Conservation (phyloP, 1,284 basidiomycete species). For the Cutaneotrichosporon dermatis region DNA sequence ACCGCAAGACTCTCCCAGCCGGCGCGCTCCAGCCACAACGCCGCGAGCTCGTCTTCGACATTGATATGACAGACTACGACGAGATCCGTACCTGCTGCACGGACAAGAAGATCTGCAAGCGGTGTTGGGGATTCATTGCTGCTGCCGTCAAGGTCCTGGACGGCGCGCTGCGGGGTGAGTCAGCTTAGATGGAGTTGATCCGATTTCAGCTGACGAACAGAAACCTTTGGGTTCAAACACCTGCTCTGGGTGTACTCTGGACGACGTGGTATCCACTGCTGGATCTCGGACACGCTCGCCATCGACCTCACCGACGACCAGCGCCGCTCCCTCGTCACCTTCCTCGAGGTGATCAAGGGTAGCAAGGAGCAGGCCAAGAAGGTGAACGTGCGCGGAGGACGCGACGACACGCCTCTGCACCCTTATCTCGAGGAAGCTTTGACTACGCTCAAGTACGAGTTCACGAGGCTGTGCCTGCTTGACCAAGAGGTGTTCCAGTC, state of each 20-base stretch:
- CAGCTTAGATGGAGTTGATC: too few species aligned
- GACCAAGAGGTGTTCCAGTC: conserved; percentile 83
- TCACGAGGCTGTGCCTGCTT: conserved; percentile 61
- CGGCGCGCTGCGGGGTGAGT: conserved; percentile 62
- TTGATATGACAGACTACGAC: conserved; percentile 99
- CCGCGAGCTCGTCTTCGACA: conserved; percentile 97
- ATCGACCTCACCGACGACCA: conserved; percentile 88
- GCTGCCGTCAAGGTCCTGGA: conserved; percentile 89
- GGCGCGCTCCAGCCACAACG: conserved; percentile 70
- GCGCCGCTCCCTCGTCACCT: conserved; percentile 76
- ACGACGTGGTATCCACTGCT: conserved; percentile 94
- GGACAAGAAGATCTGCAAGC: conserved; percentile 82
- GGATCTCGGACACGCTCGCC: conserved; percentile 89
- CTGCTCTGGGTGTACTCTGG: conserved; percentile 99
- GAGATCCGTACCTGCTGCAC: conserved; percentile 91
- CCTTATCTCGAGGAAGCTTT: conserved; percentile 64
- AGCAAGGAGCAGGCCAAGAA: conserved; percentile 79
- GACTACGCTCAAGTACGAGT: conserved; percentile 60
- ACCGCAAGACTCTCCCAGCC: conserved; percentile 78
- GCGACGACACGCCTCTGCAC: conserved; percentile 57
- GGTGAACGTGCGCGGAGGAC: conserved; percentile 60
- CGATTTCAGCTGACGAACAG: conserved; percentile 29
- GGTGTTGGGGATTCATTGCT: conserved; percentile 93
- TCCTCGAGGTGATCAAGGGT: conserved; percentile 79
- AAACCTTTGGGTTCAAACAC: conserved; percentile 70